phyloP scores from a whole-genome alignment of 2,329 filamentous ascomycete species.

The Neofusicoccum umdonicola region DNA sequence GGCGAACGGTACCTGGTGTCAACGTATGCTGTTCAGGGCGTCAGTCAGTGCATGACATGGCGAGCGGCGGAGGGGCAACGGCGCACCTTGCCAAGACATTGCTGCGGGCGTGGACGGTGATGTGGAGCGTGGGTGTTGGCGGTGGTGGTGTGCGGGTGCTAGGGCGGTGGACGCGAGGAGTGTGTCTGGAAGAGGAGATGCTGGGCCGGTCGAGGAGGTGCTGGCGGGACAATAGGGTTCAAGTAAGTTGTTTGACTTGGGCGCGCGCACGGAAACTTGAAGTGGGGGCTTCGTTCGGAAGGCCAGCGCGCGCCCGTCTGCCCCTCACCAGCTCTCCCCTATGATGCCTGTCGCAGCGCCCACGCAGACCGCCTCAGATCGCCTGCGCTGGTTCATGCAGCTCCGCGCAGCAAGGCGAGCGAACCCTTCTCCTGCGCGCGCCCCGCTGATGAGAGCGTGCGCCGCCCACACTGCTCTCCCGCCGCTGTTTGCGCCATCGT shows the following conservation, averaged over 20 bases:
- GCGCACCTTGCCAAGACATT: conserved; percentile 46
- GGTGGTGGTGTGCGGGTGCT: conserved; percentile 19
- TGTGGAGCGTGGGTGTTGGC: conserved; percentile 7
- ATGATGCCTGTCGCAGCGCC: neutral
- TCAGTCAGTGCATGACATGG: conserved; percentile 25
- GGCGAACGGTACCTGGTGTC: conserved; percentile 35
- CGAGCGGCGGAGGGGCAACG: conserved; percentile 18
- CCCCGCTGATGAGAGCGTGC: conserved; percentile 4
- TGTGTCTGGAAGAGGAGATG: conserved; percentile 28
- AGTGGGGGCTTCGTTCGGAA: conserved; percentile 15
- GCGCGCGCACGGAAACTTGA: conserved; percentile 15
- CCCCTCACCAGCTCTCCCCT: conserved; percentile 15
- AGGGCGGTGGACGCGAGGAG: conserved; percentile 22
- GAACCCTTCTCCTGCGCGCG: neutral
- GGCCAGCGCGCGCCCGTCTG: conserved; percentile 13
- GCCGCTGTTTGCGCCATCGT: conserved; percentile 31
- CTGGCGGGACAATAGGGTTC: conserved; percentile 19
- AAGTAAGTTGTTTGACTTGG: conserved; percentile 18
- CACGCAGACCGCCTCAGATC: conserved; percentile 16
- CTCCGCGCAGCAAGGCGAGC: neutral
- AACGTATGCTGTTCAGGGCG: conserved; percentile 36
- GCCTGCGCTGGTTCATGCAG: conserved; percentile 17
- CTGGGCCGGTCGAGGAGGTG: neutral
- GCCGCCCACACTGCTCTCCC: neutral
- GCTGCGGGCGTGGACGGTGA: conserved; percentile 20